Conservation (phyloP, 305 asterid species). For the Petunia hybrid region DNA sequence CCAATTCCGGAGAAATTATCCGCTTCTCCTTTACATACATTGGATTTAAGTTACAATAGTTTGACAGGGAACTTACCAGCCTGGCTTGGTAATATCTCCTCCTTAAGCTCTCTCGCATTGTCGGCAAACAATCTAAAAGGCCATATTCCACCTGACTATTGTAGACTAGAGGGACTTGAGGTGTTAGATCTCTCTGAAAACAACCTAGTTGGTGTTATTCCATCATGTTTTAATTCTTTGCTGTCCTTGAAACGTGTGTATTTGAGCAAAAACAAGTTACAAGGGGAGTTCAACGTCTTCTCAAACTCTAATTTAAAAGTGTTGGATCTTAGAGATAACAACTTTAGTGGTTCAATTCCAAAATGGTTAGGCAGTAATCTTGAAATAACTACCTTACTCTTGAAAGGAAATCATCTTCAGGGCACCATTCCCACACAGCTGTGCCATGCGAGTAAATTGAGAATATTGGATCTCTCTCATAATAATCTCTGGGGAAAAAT, state of each 20-base stretch:
- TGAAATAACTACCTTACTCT: conserved; percentile 31
- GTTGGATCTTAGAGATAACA: conserved; percentile 36
- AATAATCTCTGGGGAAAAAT: conserved; percentile 32
- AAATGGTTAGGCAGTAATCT: not conserved
- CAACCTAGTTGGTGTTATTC: conserved; percentile 23
- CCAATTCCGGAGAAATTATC: conserved; percentile 1
- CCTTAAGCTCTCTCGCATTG: conserved; percentile 1
- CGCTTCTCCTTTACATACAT: not conserved
- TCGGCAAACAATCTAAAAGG: conserved; percentile 27
- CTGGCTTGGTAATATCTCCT: conserved; percentile 26
- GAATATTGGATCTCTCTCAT: conserved; percentile 37
- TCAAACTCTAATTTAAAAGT: not conserved
- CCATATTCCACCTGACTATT: conserved; percentile 26
- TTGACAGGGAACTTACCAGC: conserved; percentile 27
- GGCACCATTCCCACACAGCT: conserved; percentile 34
- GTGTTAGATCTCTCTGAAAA: conserved; percentile 26
- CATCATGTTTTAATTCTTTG: conserved; percentile 29
- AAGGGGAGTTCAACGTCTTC: conserved; percentile 21
- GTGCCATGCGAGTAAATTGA: conserved; percentile 18
- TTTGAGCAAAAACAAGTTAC: conserved; percentile 31
- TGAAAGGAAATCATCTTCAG: conserved; percentile 31
- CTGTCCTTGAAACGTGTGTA: not conserved
- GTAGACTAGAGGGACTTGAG: conserved; percentile 15
- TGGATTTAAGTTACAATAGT: conserved; percentile 20
- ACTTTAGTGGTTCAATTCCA: conserved; percentile 32